Base-by-base conservation (phyloP, 2,329 filamentous ascomycete species). In the Escovopsis sp. region DNA sequence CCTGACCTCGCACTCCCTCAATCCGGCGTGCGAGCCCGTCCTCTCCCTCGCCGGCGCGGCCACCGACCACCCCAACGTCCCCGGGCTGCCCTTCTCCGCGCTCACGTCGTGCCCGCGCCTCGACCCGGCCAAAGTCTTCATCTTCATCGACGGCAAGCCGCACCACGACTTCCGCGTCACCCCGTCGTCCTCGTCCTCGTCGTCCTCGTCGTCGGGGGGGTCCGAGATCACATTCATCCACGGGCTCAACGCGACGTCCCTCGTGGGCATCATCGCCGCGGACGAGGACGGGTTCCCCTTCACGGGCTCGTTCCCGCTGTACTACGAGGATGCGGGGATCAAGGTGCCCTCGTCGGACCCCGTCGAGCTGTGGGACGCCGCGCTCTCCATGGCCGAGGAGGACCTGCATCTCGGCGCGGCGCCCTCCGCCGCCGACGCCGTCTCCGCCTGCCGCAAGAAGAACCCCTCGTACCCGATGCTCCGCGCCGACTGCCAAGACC, bases 211-310 rank as follows among this genome's bases (percentile, higher is more conserved):
- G 20, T 3, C 20, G 20, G 27, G 4, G 27, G 7, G 16, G 4
- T 43, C 41, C 10, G 33, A 32, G 8, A 37, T 43, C 32, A 20
- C 11, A 4, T 43, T 43, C 13, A 10, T 37, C 12, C 31, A 43
- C 9, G 41, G 41, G 7, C 41, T 43, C 10, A 37, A 33, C 30
- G 16, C 37, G 2, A 43, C 37, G 20, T 37, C 37, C 13, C 11
- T 43, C 9, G 32, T 43, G 30, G 41, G 41, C 27, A 43, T 43
- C 25, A 39, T 43, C 41, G 41, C 41, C 9, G 41, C 37, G 31
- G 37, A 43, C 29, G 39, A 27, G 11, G 25, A 43, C 11, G 41
- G 41, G 13, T 43, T 39, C 24, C 41, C 41, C 9, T 43, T 43
- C 11, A 37, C 39, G 41, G 36, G 41, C 41, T 31, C 37, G 20